phyloP scores from a whole-genome alignment of 2,329 filamentous ascomycete species.

The Aureobasidium melanogenum region DNA sequence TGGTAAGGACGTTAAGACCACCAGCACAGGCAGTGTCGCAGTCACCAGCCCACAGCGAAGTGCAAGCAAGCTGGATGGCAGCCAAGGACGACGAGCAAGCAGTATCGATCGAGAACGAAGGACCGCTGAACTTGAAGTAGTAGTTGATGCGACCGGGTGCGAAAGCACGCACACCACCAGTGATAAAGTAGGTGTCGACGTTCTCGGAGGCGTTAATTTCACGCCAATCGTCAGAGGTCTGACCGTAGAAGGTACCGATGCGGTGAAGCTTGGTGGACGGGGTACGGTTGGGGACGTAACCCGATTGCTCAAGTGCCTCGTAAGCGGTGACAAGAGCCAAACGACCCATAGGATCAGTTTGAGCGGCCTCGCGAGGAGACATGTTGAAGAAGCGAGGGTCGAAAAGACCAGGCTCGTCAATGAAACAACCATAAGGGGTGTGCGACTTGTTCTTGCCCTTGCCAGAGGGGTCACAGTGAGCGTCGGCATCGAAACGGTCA shows the following conservation, averaged over 20 bases:
- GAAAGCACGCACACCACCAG: conserved; percentile 53
- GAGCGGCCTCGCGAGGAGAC: conserved; percentile 69
- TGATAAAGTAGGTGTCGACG: conserved; percentile 61
- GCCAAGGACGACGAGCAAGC: conserved; percentile 68
- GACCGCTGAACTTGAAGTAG: conserved; percentile 67
- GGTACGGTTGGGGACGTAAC: conserved; percentile 64
- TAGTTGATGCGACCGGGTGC: conserved; percentile 62
- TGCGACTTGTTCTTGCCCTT: conserved; percentile 69
- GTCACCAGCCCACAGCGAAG: conserved; percentile 64
- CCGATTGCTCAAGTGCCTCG: conserved; percentile 73
- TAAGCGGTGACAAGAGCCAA: conserved; percentile 69
- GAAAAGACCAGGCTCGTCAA: conserved; percentile 67
- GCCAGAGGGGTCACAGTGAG: conserved; percentile 61
- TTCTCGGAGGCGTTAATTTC: conserved; percentile 66
- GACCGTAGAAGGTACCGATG: conserved; percentile 66
- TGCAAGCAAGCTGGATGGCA: conserved; percentile 63
- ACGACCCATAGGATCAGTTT: conserved; percentile 75
- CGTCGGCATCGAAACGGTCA: conserved; percentile 65
- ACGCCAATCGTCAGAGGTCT: conserved; percentile 68
- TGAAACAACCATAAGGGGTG: conserved; percentile 67
- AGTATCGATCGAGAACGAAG: conserved; percentile 66
- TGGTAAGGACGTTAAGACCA: conserved; percentile 69
- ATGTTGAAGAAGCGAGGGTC: conserved; percentile 84
- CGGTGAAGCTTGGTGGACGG: conserved; percentile 56
- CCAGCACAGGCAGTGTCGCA: conserved; percentile 75